Evolutionary conservation across 805 yeast genomes (phyloP).

Genomic region (Saccharomycopsis fibuligera): DNA sequence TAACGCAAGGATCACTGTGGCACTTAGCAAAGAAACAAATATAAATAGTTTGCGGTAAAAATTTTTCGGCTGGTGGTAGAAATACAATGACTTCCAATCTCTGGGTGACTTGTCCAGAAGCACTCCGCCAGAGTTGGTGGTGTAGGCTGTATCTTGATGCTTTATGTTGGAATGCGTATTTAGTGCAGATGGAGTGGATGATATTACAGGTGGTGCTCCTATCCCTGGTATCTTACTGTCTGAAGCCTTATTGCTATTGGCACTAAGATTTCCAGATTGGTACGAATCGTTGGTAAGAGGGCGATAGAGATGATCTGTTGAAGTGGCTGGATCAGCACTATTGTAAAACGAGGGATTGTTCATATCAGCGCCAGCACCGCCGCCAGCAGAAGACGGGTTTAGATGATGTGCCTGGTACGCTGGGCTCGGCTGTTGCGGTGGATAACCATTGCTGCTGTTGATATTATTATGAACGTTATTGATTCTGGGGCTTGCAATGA

Average conservation of each 20-base stretch:
- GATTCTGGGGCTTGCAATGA: neutral
- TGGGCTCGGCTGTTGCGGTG: neutral
- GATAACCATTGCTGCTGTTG: neutral
- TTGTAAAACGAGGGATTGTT: neutral
- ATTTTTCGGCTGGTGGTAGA: conserved; percentile 2
- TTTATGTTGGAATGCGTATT: too few relatives aligned
- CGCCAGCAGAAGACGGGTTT: neutral
- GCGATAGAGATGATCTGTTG: neutral
- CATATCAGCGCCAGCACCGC: neutral
- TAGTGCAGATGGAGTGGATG: too few relatives aligned
- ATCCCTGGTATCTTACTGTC: too few relatives aligned
- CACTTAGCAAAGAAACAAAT: conserved; percentile 30
- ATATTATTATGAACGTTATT: too few relatives aligned
- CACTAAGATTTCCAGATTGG: neutral
- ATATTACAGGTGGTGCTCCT: too few relatives aligned
- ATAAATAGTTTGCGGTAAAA: conserved; percentile 24
- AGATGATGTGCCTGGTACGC: too few relatives aligned
- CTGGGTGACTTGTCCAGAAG: neutral
- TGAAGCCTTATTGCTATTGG: neutral
- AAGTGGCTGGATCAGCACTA: neutral
- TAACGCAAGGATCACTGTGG: conserved; percentile 29
- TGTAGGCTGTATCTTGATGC: neutral
- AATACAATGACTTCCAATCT: conserved; percentile 10
- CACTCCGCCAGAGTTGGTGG: neutral
- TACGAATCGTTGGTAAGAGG: neutral